phyloP scores from a whole-genome alignment of 2,329 filamentous ascomycete genomes.

The Aureobasidium sp. region DNA sequence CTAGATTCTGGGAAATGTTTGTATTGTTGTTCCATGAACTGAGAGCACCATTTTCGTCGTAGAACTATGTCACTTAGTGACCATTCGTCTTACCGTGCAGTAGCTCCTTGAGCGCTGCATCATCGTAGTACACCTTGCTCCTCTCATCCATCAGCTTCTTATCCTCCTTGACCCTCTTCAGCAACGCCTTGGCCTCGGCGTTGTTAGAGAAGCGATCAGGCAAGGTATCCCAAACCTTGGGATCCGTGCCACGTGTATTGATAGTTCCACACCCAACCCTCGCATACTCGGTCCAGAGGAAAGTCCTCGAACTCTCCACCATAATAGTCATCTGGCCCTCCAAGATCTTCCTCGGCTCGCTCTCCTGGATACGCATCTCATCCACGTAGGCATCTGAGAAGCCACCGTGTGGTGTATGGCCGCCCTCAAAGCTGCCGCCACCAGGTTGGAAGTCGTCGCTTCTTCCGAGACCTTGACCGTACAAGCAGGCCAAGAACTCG shows the following conservation, averaged over 20 bases:
- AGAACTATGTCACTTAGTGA: not conserved
- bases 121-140: constrained; percentile 18
- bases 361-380: constrained; percentile 40
- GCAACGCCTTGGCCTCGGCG: constrained; percentile 29
- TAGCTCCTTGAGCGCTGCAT: constrained; percentile 16
- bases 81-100: not conserved
- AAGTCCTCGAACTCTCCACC: constrained; percentile 33
- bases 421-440: constrained; percentile 32
- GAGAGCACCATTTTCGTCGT: not conserved
- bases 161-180: constrained; percentile 22
- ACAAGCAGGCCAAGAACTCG: constrained; percentile 33
- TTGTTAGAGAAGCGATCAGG: constrained; percentile 33
- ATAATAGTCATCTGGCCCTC: constrained; percentile 35
- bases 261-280: constrained; percentile 30
- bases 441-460: constrained; percentile 39
- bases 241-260: constrained; percentile 31
- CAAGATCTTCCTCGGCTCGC: constrained; percentile 38
- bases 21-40: too few relatives aligned
- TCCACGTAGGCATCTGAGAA: constrained; percentile 41
- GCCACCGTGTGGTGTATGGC: constrained; percentile 33
- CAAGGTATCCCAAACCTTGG: constrained; percentile 33
- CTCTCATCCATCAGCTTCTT: constrained; percentile 19
- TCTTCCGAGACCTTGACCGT: constrained; percentile 32
- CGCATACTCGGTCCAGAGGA: constrained; percentile 34
- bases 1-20: too few relatives aligned